Evolutionary conservation across 768 basidiomycete genomes (phyloP).

Genomic region (Panaeolus papilionaceus): DNA sequence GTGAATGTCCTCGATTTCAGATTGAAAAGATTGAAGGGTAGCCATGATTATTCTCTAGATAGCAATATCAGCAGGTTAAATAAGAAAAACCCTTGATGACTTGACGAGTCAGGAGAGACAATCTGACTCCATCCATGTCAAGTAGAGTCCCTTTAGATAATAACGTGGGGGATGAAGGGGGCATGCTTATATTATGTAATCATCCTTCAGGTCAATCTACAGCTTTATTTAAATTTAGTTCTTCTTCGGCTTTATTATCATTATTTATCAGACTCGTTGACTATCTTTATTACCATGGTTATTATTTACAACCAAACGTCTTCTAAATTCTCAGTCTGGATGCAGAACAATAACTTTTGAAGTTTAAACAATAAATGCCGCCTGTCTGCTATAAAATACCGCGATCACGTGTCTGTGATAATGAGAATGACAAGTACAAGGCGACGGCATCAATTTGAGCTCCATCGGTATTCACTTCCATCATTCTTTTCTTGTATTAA

Average conservation of each 20-base stretch:
- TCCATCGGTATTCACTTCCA: neutral
- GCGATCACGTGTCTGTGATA: constrained; percentile 25
- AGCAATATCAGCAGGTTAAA: neutral
- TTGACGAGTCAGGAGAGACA: constrained; percentile 17
- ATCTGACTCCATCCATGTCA: constrained; percentile 17
- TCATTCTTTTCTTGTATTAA: neutral
- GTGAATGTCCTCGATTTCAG: constrained; percentile 80
- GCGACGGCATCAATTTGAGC: neutral
- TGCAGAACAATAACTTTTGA: neutral
- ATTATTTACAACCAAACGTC: neutral
- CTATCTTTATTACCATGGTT: neutral
- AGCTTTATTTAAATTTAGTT: neutral
- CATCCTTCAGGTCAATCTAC: neutral
- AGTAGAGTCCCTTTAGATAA: constrained; percentile 19
- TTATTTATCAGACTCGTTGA: neutral
- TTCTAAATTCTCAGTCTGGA: neutral
- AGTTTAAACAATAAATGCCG: neutral
- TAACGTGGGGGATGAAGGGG: constrained; percentile 25
- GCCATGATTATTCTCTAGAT: constrained; percentile 43
- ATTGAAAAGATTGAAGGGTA: constrained; percentile 67
- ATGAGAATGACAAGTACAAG: constrained; percentile 25
- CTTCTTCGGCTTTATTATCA: neutral
- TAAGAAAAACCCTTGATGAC: constrained; percentile 1
- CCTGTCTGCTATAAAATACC: neutral
- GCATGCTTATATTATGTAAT: constrained; percentile 7